Conservation (phyloP, 169 alveolate species). For the Cryptosporidium felis region DNA sequence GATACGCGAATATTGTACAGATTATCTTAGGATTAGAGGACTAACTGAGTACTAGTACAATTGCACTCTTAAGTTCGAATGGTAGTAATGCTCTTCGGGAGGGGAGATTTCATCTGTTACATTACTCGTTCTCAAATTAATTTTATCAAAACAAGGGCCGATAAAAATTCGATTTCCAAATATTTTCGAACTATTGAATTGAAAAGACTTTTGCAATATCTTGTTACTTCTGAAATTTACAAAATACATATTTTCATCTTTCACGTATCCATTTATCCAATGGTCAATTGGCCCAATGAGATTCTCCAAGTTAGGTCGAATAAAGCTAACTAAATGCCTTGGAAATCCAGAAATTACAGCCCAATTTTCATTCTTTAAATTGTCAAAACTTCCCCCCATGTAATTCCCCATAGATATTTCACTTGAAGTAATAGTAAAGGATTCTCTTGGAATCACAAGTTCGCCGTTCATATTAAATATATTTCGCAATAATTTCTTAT, state of each 20-base stretch:
- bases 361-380: constrained; percentile 22
- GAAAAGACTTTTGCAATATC: constrained; percentile 16
- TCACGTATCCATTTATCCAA: constrained; percentile 27
- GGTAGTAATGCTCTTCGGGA: neutral
- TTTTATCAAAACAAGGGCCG: constrained; percentile 3
- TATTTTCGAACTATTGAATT: constrained; percentile 4
- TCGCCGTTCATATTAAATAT: constrained; percentile 11
- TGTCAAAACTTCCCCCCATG: neutral
- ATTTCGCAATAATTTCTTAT: too few relatives aligned
- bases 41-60: neutral
- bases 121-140: neutral
- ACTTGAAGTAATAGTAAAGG: neutral
- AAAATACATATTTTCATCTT: constrained; percentile 17
- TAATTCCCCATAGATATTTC: neutral
- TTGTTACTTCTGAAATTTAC: constrained; percentile 46
- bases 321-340: constrained; percentile 52
- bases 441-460: constrained; percentile 35
- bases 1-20: neutral
- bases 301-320: constrained; percentile 39
- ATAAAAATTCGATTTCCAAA: neutral
- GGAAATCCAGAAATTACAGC: constrained; percentile 57
- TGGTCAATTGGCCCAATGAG: constrained; percentile 67
- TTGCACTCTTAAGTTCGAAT: neutral
- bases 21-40: neutral
- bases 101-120: neutral